phyloP scores from a whole-genome alignment of 2,329 filamentous ascomycete species.

The Penicillium expansum region DNA sequence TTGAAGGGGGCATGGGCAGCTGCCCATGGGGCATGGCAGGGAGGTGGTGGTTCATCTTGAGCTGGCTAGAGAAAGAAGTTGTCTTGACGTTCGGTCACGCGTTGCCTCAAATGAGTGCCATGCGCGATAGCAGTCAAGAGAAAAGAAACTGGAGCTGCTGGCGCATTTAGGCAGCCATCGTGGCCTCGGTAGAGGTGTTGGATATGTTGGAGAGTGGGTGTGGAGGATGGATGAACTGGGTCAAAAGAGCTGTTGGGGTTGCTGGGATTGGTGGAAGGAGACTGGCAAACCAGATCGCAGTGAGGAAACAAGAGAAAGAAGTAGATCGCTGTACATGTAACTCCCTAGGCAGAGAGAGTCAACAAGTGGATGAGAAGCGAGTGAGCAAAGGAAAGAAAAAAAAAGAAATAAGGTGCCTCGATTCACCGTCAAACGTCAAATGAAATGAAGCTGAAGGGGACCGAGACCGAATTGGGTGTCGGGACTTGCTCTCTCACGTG shows the following conservation, averaged over 20 bases:
- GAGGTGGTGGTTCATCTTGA: slow-evolving; percentile 48
- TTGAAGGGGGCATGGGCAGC: slow-evolving; percentile 50
- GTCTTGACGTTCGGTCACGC: slow-evolving; percentile 40
- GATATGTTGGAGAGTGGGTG: slow-evolving; percentile 1
- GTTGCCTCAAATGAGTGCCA: slow-evolving; percentile 42
- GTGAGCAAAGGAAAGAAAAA: neutral
- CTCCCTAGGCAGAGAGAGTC: neutral
- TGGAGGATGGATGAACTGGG: slow-evolving; percentile 11
- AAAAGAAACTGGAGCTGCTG: slow-evolving; percentile 19
- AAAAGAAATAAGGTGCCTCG: neutral
- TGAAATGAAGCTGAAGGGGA: slow-evolving; percentile 14
- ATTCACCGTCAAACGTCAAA: slow-evolving; percentile 2
- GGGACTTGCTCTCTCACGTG: slow-evolving; percentile 5
- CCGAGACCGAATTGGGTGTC: slow-evolving; percentile 8
- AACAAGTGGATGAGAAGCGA: neutral
- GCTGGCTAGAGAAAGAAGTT: slow-evolving; percentile 29
- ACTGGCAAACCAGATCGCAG: neutral
- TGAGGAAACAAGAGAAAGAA: neutral
- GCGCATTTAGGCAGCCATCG: slow-evolving; percentile 39
- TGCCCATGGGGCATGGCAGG: slow-evolving; percentile 48
- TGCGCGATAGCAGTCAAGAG: slow-evolving; percentile 31
- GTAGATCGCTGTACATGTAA: slow-evolving; percentile 13
- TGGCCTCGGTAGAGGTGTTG: slow-evolving; percentile 21
- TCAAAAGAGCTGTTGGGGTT: slow-evolving; percentile 12
- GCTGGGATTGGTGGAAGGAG: slow-evolving; percentile 9